A percentile compares a stretch with the other conserved stretches of the same genome.
phyloP scores from a whole-genome alignment of 1,284 basidiomycete species.

The Cystobasidium pallidum region DNA sequence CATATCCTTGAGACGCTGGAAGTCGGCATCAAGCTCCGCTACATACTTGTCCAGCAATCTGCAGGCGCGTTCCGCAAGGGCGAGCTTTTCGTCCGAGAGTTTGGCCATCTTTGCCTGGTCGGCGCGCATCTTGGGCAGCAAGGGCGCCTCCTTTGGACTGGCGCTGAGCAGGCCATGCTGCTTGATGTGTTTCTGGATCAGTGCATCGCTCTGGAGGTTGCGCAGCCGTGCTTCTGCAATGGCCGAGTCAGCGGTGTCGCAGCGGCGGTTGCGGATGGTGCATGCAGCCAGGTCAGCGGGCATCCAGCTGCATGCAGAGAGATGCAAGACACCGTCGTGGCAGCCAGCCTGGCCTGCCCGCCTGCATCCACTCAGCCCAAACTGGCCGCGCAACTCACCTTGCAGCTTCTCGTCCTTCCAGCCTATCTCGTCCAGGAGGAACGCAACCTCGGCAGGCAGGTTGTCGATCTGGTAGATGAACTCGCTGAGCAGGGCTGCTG shows the following conservation, averaged over 20 bases:
- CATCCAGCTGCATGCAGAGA: constrained; percentile 45
- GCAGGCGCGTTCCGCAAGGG: constrained; percentile 51
- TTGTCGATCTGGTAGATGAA: constrained; percentile 53
- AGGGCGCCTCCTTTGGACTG: constrained; percentile 44
- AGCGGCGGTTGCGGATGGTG: no score
- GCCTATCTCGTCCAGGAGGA: constrained; percentile 52
- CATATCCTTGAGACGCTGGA: constrained; percentile 42
- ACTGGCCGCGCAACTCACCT: constrained; percentile 49
- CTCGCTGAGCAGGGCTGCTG: constrained; percentile 50
- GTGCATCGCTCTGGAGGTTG: constrained; percentile 39
- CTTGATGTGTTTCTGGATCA: constrained; percentile 44
- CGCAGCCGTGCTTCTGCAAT: constrained; percentile 37
- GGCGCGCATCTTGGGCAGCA: constrained; percentile 45
- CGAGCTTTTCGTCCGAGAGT: constrained; percentile 51
- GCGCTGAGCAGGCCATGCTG: constrained; percentile 33
- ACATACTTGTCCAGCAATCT: constrained; percentile 47
- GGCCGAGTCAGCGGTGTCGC: constrained; percentile 4
- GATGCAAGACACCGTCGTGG: no score
- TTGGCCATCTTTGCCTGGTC: constrained; percentile 49
- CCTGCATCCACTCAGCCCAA: no score
- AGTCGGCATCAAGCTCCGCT: constrained; percentile 34
- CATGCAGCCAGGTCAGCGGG: constrained; percentile 27
- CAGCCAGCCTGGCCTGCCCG: not conserved
- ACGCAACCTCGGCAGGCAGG: constrained; percentile 52
- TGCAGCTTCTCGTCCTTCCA: constrained; percentile 51